Conservation (phyloP, 352 stramenopile genomes). For the Globisporangium camurandrum region DNA sequence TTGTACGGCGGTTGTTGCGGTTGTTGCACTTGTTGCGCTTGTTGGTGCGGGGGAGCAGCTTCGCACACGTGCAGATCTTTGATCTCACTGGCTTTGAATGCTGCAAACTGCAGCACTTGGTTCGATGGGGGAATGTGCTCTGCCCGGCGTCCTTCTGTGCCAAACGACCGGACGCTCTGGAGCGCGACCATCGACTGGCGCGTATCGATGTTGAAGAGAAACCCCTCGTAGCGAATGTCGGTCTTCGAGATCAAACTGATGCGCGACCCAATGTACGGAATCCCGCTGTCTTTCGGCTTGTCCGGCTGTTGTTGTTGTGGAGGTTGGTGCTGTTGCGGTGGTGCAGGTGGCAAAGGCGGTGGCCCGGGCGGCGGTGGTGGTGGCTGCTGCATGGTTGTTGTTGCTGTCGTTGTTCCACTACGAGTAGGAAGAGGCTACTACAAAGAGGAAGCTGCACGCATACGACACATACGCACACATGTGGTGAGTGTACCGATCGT, state of each 20-base stretch:
- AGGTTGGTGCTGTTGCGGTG: conserved; percentile 1
- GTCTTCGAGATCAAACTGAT: conserved; percentile 85
- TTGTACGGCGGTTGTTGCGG: conserved; percentile 3
- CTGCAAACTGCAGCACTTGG: conserved; percentile 69
- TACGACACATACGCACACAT: too few relatives aligned
- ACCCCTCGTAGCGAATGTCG: conserved; percentile 83
- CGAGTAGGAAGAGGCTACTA: neutral
- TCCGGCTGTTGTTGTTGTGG: conserved; percentile 4
- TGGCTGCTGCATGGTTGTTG: conserved; percentile 1
- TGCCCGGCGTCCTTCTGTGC: conserved; percentile 65
- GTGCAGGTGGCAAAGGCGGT: conserved; percentile 8
- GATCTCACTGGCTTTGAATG: conserved; percentile 80
- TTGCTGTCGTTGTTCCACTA: neutral
- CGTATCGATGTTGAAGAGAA: conserved; percentile 84
- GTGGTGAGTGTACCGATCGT: too few relatives aligned
- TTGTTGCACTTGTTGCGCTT: conserved; percentile 12
- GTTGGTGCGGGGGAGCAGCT: conserved; percentile 31
- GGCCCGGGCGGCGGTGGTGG: conserved; percentile 13
- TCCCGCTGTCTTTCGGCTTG: conserved; percentile 38
- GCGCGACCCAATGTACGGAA: conserved; percentile 77
- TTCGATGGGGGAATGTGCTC: conserved; percentile 71
- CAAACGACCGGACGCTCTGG: conserved; percentile 76
- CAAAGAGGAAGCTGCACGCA: neutral
- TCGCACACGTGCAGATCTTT: conserved; percentile 83
- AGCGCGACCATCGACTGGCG: conserved; percentile 75